phyloP scores from a whole-genome alignment of 2,329 filamentous ascomycete genomes.

The Paracoccidioides brasiliensis region DNA sequence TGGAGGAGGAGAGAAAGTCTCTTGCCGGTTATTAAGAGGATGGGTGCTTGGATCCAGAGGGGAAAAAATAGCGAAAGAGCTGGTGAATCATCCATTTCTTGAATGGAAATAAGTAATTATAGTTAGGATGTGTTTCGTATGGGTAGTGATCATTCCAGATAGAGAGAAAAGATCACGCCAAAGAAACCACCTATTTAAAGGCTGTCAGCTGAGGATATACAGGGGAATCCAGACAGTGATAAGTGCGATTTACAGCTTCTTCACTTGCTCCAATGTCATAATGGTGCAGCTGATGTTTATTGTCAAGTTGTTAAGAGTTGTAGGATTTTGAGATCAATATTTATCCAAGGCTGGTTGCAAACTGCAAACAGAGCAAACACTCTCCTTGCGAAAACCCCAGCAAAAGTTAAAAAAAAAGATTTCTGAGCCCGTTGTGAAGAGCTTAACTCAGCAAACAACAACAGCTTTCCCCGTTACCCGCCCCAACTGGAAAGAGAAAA shows the following conservation, averaged over 20 bases:
- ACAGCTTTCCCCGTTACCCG: not conserved
- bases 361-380: slow-evolving; percentile 21
- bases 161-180: too few relatives aligned
- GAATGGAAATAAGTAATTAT: not conserved
- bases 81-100: slow-evolving; percentile 26
- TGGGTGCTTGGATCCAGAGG: slow-evolving; percentile 26
- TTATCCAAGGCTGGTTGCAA: not conserved
- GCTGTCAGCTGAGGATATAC: too few relatives aligned
- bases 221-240: too few relatives aligned
- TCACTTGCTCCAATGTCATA: not conserved
- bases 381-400: slow-evolving; percentile 16
- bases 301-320: not conserved
- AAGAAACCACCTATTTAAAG: too few relatives aligned
- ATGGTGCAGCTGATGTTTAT: not conserved
- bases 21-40: slow-evolving; percentile 21
- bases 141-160: too few relatives aligned
- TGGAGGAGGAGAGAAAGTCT: slow-evolving; percentile 19
- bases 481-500: slow-evolving; percentile 1
- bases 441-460: not conserved
- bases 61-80: slow-evolving; percentile 24
- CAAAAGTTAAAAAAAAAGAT: slow-evolving; percentile 6
- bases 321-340: not conserved
- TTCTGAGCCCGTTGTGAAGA: not conserved
- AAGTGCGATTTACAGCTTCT: too few relatives aligned
- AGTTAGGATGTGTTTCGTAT: too few relatives aligned